Conservation (phyloP, 345 rosid species). For the Pistacia integerrima region DNA sequence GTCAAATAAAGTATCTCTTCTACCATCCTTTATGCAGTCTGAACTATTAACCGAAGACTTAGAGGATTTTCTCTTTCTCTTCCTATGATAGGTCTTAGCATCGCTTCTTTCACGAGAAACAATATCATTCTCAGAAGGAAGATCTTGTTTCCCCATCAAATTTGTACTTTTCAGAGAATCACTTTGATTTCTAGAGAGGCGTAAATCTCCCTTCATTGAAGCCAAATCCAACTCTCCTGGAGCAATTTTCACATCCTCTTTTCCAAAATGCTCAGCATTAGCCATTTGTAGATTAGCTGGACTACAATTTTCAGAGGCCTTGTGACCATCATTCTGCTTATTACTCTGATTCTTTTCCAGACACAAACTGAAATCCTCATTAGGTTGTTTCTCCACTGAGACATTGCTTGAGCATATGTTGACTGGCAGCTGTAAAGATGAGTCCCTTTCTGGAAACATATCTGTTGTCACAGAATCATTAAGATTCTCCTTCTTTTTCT, state of each 20-base stretch:
- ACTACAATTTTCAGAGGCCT: neutral
- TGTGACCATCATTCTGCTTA: neutral
- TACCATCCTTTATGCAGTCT: slow-evolving; percentile 10
- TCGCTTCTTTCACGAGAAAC: neutral
- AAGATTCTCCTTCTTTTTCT: slow-evolving; percentile 13
- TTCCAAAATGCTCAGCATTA: slow-evolving; percentile 2
- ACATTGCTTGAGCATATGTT: neutral
- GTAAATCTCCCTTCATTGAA: neutral
- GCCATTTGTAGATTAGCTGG: neutral
- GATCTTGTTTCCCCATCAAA: slow-evolving; percentile 16
- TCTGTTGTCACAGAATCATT: neutral
- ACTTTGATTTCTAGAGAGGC: slow-evolving; percentile 12
- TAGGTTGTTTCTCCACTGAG: neutral
- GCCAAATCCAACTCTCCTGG: slow-evolving; percentile 8
- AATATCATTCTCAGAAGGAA: neutral
- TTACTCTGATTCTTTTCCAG: no score
- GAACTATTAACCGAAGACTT: neutral
- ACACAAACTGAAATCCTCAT: neutral
- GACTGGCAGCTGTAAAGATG: neutral
- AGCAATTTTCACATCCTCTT: slow-evolving; percentile 8
- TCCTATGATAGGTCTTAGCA: neutral
- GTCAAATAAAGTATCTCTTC: no score
- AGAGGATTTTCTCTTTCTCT: slow-evolving; percentile 15
- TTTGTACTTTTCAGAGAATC: slow-evolving; percentile 3
- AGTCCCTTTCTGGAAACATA: slow-evolving; percentile 5